phyloP scores from a whole-genome alignment of 345 rosid genomes.

The Lenwebbia sp. region DNA sequence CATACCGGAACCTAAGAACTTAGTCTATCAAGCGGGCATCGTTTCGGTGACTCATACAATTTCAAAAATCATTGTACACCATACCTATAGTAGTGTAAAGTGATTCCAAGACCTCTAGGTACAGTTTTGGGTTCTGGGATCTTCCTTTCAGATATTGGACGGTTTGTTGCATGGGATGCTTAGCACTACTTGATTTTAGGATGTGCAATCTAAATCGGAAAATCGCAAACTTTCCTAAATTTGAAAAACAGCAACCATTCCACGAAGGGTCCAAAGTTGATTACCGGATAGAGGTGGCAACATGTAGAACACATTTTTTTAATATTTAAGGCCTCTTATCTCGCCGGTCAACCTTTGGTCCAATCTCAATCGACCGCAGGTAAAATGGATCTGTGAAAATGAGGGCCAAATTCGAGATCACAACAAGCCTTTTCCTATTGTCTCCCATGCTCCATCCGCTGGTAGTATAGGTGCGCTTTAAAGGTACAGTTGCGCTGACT shows the following conservation, averaged over 20 bases:
- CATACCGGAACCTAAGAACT: neutral
- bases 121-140: neutral
- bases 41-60: neutral
- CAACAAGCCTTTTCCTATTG: neutral
- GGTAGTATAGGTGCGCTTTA: neutral
- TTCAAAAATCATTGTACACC: neutral
- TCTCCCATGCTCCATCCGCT: neutral
- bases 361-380: neutral
- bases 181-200: neutral
- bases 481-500: neutral
- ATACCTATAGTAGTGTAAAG: too few relatives aligned
- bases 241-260: neutral
- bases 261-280: neutral
- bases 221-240: too few relatives aligned
- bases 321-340: neutral
- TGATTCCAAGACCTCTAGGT: neutral
- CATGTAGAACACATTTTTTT: neutral
- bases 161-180: neutral
- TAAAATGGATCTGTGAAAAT: neutral
- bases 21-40: neutral
- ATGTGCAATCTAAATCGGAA: neutral
- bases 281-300: neutral
- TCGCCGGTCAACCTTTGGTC: neutral
- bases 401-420: neutral
- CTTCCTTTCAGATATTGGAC: neutral